A percentile compares a stretch with the other conserved stretches of the same genome.
These are phyloP conservation scores for Coemansia sp. DNA, from an alignment of 192 early-diverging fungal species.

Conservation along the genomic window DNA sequence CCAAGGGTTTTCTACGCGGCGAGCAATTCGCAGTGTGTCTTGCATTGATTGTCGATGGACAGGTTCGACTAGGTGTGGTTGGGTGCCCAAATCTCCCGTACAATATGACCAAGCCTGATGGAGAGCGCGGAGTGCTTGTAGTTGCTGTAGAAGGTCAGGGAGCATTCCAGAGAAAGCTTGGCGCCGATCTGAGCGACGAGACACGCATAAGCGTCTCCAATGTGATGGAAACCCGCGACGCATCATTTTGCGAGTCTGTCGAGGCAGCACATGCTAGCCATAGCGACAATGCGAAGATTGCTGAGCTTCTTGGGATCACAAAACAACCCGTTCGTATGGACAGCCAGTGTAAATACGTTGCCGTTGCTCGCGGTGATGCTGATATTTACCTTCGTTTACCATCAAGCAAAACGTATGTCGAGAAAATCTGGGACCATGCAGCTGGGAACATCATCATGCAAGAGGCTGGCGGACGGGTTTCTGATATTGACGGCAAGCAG, in stretches of 20 bases:
- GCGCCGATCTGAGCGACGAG: constrained; percentile 41
- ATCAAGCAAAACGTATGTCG: constrained; percentile 74
- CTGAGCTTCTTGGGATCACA: constrained; percentile 75
- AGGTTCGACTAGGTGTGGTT: constrained; percentile 85
- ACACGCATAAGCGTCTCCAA: constrained; percentile 59
- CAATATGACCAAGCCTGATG: constrained; percentile 59
- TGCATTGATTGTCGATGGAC: constrained; percentile 84
- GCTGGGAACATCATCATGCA: constrained; percentile 84
- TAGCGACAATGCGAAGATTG: constrained; percentile 73
- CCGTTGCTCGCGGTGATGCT: constrained; percentile 88
- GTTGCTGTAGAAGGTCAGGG: constrained; percentile 85
- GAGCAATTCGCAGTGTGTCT: constrained; percentile 97
- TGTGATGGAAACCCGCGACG: constrained; percentile 58
- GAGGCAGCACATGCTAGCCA: constrained; percentile 91
- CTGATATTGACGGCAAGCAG: constrained; percentile 77
- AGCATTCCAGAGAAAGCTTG: constrained; percentile 72
- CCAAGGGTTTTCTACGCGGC: constrained; percentile 96
- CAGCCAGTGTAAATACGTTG: constrained; percentile 95
- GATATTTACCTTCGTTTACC: constrained; percentile 90
- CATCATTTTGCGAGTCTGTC: constrained; percentile 92
- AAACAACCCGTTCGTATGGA: constrained; percentile 87
- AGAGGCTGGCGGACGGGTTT: constrained; percentile 89
- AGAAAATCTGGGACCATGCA: constrained; percentile 99
- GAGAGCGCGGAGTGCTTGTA: constrained; percentile 77
- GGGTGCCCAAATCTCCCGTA: constrained; percentile 81